Conservation (phyloP, 2,329 filamentous ascomycete species). For the Endoconidiophora laricicola region DNA sequence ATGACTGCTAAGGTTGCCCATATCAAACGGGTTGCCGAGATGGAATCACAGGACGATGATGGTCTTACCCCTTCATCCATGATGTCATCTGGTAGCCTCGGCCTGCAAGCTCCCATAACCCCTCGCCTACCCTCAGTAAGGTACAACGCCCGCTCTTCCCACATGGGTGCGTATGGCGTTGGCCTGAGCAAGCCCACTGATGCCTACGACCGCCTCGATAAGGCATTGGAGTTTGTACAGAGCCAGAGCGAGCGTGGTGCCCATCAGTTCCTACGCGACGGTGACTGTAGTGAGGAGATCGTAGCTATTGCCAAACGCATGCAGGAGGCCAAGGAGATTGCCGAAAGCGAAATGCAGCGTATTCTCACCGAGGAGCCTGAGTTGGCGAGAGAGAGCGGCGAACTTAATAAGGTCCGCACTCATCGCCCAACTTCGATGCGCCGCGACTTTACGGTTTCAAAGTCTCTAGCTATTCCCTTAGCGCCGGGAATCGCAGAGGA, state of each 20-base stretch:
- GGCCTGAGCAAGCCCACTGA: slow-evolving; percentile 21
- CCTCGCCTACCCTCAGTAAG: slow-evolving; percentile 23
- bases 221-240: slow-evolving; percentile 63
- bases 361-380: slow-evolving; percentile 36
- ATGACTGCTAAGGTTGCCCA: slow-evolving; percentile 61
- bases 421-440: slow-evolving; percentile 38
- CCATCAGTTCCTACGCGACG: slow-evolving; percentile 76
- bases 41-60: slow-evolving; percentile 34
- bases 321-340: slow-evolving; percentile 42
- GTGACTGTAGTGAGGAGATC: slow-evolving; percentile 67
- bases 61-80: neutral
- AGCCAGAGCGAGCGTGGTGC: slow-evolving; percentile 71
- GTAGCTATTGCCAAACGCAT: slow-evolving; percentile 51
- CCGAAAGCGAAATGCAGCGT: slow-evolving; percentile 41
- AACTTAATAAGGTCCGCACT: slow-evolving; percentile 28
- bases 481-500: too few species aligned
- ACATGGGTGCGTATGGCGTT: slow-evolving; percentile 14
- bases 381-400: slow-evolving; percentile 22
- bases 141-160: slow-evolving; percentile 21
- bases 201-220: slow-evolving; percentile 59
- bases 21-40: slow-evolving; percentile 42
- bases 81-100: slow-evolving; percentile 14
- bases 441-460: slow-evolving; percentile 20
- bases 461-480: too few species aligned
- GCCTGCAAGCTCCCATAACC: slow-evolving; percentile 10